These are phyloP conservation scores for Stagonosporopsis tanaceti DNA, from an alignment of 2,329 filamentous ascomycete genomes.

Conservation along the genomic window DNA sequence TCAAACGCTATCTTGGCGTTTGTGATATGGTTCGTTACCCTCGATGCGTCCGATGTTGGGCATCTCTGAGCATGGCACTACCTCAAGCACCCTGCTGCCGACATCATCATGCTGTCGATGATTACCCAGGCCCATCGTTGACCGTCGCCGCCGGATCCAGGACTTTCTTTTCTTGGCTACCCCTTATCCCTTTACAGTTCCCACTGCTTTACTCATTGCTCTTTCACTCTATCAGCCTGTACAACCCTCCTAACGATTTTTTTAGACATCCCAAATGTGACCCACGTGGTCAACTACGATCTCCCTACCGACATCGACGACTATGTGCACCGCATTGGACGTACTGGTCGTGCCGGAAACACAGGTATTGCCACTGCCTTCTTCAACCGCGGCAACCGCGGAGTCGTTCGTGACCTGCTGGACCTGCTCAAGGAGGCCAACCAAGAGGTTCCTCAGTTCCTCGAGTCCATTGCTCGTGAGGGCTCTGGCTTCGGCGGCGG, in stretches of 20 bases:
- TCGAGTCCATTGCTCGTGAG: conserved; percentile 97
- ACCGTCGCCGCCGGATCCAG: no score
- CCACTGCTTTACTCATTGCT: no score
- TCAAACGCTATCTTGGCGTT: no score
- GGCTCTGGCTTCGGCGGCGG: conserved; percentile 81
- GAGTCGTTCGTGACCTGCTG: conserved; percentile 93
- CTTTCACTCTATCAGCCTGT: neutral
- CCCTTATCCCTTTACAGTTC: no score
- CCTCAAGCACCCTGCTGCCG: no score
- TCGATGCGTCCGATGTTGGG: no score
- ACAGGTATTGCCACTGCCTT: conserved; percentile 98
- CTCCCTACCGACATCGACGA: conserved; percentile 98
- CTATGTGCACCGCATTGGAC: conserved; percentile 98
- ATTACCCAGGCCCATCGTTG: no score
- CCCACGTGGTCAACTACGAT: conserved; percentile 98
- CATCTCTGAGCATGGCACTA: no score
- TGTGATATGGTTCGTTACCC: no score
- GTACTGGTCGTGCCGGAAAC: conserved; percentile 99
- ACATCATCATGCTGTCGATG: no score
- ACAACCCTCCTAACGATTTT: no score
- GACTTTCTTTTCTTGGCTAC: no score
- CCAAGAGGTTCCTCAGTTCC: conserved; percentile 91
- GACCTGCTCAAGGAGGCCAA: conserved; percentile 99
- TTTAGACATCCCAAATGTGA: conserved; percentile 95
- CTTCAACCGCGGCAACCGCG: conserved; percentile 99